Conservation (phyloP, 768 basidiomycete species). For the Ramaria sp. region DNA sequence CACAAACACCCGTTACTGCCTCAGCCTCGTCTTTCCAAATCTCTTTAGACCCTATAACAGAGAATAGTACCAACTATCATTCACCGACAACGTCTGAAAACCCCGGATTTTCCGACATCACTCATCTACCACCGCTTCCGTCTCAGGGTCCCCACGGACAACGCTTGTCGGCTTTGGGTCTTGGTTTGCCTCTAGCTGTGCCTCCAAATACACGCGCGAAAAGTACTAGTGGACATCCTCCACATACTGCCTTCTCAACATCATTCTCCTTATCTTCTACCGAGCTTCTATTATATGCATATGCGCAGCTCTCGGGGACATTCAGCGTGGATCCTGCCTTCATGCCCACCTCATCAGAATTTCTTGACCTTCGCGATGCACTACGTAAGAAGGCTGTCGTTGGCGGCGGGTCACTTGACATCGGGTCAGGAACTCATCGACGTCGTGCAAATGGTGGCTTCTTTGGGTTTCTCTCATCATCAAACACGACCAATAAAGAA, state of each 20-base stretch:
- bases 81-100: slow-evolving; percentile 27
- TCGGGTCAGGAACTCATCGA: slow-evolving; percentile 16
- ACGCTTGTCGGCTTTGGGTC: slow-evolving; percentile 15
- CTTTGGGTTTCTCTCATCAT: slow-evolving; percentile 18
- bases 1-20: slow-evolving; percentile 25
- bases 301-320: slow-evolving; percentile 68
- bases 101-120: slow-evolving; percentile 6
- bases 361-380: slow-evolving; percentile 1
- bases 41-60: slow-evolving; percentile 37
- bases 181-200: slow-evolving; percentile 5
- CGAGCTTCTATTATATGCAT: slow-evolving; percentile 75
- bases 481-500: slow-evolving; percentile 12
- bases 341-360: slow-evolving; percentile 17
- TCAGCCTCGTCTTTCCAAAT: slow-evolving; percentile 39
- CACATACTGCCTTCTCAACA: slow-evolving; percentile 32
- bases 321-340: slow-evolving; percentile 40
- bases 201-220: slow-evolving; percentile 1
- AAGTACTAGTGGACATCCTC: slow-evolving; percentile 9
- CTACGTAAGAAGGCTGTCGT: slow-evolving; percentile 23
- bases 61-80: slow-evolving; percentile 26
- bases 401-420: slow-evolving; percentile 73
- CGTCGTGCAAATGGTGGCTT: slow-evolving; percentile 19
- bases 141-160: slow-evolving; percentile 28
- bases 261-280: slow-evolving; percentile 38
- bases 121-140: slow-evolving; percentile 21